These are phyloP conservation scores for Acacia confusa DNA, from an alignment of 306 rosid species.

Conservation along the genomic window DNA sequence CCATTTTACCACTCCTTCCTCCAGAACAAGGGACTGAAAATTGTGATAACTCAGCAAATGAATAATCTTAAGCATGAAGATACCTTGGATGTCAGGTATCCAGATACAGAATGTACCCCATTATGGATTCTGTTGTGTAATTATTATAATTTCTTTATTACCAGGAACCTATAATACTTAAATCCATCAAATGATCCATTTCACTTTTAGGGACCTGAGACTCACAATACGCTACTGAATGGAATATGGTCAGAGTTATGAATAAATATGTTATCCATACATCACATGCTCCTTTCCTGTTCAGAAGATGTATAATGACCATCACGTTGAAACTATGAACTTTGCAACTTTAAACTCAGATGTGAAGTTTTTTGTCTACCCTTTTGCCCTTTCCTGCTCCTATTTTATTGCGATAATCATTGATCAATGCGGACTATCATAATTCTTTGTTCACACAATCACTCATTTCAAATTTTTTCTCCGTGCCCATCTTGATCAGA, in stretches of 20 bases:
- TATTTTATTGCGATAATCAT: neutral
- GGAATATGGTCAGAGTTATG: constrained; percentile 1
- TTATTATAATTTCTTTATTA: neutral
- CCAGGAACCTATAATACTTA: constrained; percentile 1
- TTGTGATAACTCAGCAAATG: neutral
- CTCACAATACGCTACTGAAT: neutral
- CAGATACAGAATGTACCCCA: neutral
- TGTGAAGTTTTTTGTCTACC: neutral
- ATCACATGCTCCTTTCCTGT: neutral
- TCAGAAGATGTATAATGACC: neutral
- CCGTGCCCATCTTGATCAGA: constrained; percentile 7
- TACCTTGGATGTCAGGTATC: constrained; percentile 2
- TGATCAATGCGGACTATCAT: constrained; percentile 1
- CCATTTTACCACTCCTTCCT: neutral
- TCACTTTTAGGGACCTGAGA: neutral
- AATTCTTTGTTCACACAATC: constrained; percentile 13
- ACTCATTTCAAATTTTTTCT: constrained; percentile 6
- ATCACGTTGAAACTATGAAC: neutral
- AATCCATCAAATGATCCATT: neutral
- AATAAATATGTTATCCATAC: neutral
- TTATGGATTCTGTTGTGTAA: neutral
- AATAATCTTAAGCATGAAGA: neutral
- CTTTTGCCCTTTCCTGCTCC: neutral
- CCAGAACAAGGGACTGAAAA: neutral
- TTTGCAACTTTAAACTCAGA: neutral